Conservation (phyloP, 305 asterid species). For the Fraxinus nigra region DNA sequence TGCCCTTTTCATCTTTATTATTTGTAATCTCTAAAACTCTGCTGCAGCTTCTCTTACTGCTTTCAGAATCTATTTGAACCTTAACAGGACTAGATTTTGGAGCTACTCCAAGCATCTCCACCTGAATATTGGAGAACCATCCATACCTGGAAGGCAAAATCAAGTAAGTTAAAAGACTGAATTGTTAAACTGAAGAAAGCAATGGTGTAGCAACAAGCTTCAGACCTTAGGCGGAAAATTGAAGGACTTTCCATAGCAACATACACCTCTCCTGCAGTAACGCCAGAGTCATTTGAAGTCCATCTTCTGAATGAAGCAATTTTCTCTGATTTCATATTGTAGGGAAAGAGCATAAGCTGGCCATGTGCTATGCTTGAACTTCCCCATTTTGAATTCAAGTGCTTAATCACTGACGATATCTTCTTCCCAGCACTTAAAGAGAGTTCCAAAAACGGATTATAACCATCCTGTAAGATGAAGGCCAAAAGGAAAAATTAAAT, state of each 20-base stretch:
- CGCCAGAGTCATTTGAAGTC: constrained; percentile 52
- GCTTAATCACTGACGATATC: constrained; percentile 80
- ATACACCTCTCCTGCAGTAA: constrained; percentile 70
- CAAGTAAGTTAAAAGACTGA: constrained; percentile 15
- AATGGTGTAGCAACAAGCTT: constrained; percentile 13
- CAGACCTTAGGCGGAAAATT: constrained; percentile 77
- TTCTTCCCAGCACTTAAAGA: constrained; percentile 63
- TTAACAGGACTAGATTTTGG: constrained; percentile 32
- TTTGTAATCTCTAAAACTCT: constrained; percentile 24
- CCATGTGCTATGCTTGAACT: constrained; percentile 43
- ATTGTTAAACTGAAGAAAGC: not conserved
- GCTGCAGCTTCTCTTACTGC: constrained; percentile 27
- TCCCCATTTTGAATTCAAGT: constrained; percentile 75
- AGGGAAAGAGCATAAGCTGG: constrained; percentile 70
- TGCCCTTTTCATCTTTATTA: constrained; percentile 24
- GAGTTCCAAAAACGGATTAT: constrained; percentile 87
- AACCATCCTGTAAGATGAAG: constrained; percentile 56
- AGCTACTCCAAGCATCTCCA: constrained; percentile 29
- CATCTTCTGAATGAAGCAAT: constrained; percentile 52
- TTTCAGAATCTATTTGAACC: constrained; percentile 28
- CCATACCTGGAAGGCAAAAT: constrained; percentile 59
- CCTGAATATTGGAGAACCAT: constrained; percentile 53
- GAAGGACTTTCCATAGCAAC: constrained; percentile 55
- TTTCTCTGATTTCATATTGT: constrained; percentile 43
- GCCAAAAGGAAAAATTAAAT: not conserved